phyloP scores from a whole-genome alignment of 768 basidiomycete genomes.

The Mycena pura region DNA sequence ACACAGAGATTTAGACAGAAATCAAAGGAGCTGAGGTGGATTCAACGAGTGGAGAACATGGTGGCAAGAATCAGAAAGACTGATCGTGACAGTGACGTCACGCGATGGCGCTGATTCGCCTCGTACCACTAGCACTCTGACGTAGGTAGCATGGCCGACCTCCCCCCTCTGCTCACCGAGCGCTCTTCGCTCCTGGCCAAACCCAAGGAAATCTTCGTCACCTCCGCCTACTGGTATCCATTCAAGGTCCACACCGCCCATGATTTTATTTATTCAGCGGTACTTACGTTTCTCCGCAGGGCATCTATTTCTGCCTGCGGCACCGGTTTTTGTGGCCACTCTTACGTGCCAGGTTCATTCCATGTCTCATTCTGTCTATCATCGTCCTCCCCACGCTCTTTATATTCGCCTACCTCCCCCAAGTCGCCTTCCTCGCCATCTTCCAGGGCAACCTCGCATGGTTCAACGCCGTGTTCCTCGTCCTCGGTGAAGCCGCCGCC shows the following conservation, averaged over 20 bases:
- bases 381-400: conserved; percentile 40
- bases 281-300: neutral
- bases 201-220: conserved; percentile 5
- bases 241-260: conserved; percentile 10
- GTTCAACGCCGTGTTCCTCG: conserved; percentile 33
- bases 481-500: conserved; percentile 18
- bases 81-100: neutral
- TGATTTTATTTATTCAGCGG: neutral
- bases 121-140: neutral
- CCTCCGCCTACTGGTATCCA: conserved; percentile 13
- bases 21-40: too few relatives aligned
- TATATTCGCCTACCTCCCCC: conserved; percentile 55
- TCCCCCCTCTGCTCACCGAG: neutral
- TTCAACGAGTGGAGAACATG: too few relatives aligned
- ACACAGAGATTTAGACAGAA: too few relatives aligned
- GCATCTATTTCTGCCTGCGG: conserved; percentile 6
- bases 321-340: conserved; percentile 14
- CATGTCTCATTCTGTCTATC: conserved; percentile 26
- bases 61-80: too few relatives aligned
- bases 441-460: conserved; percentile 59
- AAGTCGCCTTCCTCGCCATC: conserved; percentile 55
- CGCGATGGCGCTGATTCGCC: neutral
- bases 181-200: conserved; percentile 8
- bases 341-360: neutral
- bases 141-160: neutral